These are phyloP conservation scores for Allium sativum DNA, from an alignment of 106 monocot genomes.

Conservation along the genomic window DNA sequence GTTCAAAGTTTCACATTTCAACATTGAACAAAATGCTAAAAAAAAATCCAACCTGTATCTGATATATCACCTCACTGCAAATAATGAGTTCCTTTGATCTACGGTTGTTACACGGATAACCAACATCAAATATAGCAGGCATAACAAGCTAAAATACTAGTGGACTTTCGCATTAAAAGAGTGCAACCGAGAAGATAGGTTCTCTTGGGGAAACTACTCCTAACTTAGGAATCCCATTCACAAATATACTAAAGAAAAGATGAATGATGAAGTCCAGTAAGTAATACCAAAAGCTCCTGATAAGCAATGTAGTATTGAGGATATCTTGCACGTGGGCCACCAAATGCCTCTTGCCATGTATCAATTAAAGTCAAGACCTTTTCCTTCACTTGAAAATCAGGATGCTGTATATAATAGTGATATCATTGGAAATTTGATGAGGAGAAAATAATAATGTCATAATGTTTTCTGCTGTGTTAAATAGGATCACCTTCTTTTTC, in stretches of 20 bases:
- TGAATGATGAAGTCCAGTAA: background rate
- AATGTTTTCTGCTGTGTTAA: background rate
- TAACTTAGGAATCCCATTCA: too few species aligned
- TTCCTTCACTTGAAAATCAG: conserved; percentile 80
- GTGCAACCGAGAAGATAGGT: too few species aligned
- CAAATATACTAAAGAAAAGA: background rate
- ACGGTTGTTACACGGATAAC: too few species aligned
- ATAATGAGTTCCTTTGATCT: too few species aligned
- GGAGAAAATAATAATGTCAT: background rate
- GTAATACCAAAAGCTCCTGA: conserved; percentile 67
- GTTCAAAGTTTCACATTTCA: too few species aligned
- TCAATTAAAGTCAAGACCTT: conserved; percentile 74
- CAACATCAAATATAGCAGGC: too few species aligned
- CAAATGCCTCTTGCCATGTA: conserved; percentile 95
- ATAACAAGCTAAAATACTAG: too few species aligned
- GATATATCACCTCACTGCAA: too few species aligned
- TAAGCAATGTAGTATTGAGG: conserved; percentile 78
- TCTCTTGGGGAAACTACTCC: too few species aligned
- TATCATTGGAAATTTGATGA: conserved; percentile 2
- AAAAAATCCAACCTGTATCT: too few species aligned
- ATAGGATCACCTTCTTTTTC: conserved; percentile 64
- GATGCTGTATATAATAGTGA: conserved; percentile 25
- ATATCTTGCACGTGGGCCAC: conserved; percentile 81
- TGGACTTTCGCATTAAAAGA: too few species aligned
- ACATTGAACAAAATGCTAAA: too few species aligned